Conservation (phyloP, 441 rosid genomes). For the Aquilaria agallochum region DNA sequence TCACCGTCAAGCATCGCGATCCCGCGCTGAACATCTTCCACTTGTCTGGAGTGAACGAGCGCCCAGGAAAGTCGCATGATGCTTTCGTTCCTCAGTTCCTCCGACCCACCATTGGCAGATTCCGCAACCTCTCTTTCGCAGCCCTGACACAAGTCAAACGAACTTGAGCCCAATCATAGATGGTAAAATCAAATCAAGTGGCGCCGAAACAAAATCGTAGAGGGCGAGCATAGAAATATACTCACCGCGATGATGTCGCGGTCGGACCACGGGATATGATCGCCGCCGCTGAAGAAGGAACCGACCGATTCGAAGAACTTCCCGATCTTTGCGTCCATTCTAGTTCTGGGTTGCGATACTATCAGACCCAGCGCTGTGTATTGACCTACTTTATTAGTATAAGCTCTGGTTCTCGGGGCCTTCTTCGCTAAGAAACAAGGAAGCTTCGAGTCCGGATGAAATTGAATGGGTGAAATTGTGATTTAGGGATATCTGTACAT, state of each 20-base stretch:
- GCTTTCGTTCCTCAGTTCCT: conserved; percentile 55
- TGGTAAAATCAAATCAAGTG: not conserved
- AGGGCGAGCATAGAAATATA: not conserved
- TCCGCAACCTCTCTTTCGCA: conserved; percentile 81
- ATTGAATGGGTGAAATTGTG: too few species aligned
- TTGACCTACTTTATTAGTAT: too few species aligned
- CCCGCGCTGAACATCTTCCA: conserved; percentile 88
- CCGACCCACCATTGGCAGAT: conserved; percentile 42
- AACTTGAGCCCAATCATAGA: too few species aligned
- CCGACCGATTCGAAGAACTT: conserved; percentile 66
- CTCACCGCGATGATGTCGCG: conserved; percentile 67
- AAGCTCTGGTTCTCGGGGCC: too few species aligned
- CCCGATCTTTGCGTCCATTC: conserved; percentile 48
- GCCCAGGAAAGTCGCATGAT: conserved; percentile 95
- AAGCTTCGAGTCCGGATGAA: too few species aligned
- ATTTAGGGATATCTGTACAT: too few species aligned
- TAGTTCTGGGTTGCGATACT: not conserved
- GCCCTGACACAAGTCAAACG: conserved; percentile 37
- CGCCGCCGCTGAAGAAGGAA: conserved; percentile 72
- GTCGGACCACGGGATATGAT: conserved; percentile 93
- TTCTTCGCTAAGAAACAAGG: too few species aligned
- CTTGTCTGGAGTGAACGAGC: conserved; percentile 77
- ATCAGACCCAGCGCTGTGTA: too few species aligned
- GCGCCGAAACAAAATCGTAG: not conserved
- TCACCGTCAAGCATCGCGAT: conserved; percentile 92